A percentile compares a stretch with the other conserved stretches of the same genome.
Conservation (phyloP, 495 filamentous ascomycete genomes). For the Penicillium riverlandense region DNA sequence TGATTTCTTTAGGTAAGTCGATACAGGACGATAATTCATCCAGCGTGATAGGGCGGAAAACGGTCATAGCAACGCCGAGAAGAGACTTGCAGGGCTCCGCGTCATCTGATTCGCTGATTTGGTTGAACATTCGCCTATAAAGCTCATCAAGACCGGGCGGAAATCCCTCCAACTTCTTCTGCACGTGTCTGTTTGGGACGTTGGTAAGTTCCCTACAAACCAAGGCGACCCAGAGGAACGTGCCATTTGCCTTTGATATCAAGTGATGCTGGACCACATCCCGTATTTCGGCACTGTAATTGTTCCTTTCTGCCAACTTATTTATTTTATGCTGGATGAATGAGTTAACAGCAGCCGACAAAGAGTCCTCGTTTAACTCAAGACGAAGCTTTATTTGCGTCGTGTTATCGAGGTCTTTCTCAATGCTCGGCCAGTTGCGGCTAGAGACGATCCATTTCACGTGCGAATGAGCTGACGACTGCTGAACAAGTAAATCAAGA, state of each 20-base stretch:
- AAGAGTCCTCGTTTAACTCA: constrained; percentile 13
- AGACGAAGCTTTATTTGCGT: constrained; percentile 8
- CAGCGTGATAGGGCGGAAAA: constrained; percentile 20
- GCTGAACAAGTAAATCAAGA: constrained; percentile 22
- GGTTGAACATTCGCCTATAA: constrained; percentile 9
- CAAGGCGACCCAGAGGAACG: constrained; percentile 28
- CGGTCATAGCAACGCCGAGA: constrained; percentile 8
- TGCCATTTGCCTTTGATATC: constrained; percentile 13
- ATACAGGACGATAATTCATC: constrained; percentile 14
- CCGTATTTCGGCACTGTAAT: neutral
- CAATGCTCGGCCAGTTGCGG: constrained; percentile 15
- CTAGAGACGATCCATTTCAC: constrained; percentile 28
- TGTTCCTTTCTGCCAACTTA: constrained; percentile 5
- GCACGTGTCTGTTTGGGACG: neutral
- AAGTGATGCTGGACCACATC: constrained; percentile 9
- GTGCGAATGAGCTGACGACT: neutral
- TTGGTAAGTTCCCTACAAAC: constrained; percentile 13
- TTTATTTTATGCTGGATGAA: constrained; percentile 29
- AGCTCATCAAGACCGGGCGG: constrained; percentile 6
- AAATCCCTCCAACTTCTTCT: neutral
- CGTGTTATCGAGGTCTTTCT: neutral
- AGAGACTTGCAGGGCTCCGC: constrained; percentile 4
- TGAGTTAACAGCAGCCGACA: constrained; percentile 11
- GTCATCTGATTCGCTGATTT: constrained; percentile 2
- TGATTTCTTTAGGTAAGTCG: constrained; percentile 1